phyloP scores from a whole-genome alignment of 1,284 basidiomycete genomes.

The Pholiota adiposa region DNA sequence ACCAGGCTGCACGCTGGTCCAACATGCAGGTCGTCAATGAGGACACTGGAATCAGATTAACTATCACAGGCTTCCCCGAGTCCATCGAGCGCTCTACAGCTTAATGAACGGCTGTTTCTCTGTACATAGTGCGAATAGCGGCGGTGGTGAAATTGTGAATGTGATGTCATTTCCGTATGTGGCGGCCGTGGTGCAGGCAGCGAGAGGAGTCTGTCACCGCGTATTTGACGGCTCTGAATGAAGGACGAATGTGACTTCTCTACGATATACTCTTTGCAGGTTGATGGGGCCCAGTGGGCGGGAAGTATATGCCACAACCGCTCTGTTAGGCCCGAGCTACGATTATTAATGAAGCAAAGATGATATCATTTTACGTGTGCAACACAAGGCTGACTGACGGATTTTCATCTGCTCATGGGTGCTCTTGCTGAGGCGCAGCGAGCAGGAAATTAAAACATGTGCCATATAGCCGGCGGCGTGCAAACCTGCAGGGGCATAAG shows the following conservation, averaged over 20 bases:
- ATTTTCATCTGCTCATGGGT: background rate
- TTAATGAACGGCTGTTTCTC: constrained; percentile 2
- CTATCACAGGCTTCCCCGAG: constrained; percentile 36
- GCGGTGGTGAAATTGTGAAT: constrained; percentile 29
- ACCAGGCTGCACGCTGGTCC: constrained; percentile 38
- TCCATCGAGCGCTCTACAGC: constrained; percentile 53
- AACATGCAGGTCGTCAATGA: constrained; percentile 24
- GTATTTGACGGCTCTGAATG: background rate
- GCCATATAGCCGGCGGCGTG: background rate
- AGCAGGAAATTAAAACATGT: background rate
- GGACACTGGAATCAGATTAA: background rate
- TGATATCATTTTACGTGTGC: background rate
- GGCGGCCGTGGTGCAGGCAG: background rate
- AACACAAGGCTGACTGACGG: background rate
- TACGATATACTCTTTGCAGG: background rate
- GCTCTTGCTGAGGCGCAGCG: background rate
- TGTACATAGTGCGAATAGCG: background rate
- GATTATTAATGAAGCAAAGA: background rate
- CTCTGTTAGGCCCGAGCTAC: background rate
- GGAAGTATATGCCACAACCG: background rate
- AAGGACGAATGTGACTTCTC: background rate
- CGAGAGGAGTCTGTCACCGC: background rate
- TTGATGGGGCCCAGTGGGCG: background rate
- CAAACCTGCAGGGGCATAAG: background rate
- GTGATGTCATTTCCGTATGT: background rate